Evolutionary conservation across 345 rosid species (phyloP).

Genomic region (Fremontodendron californicum): DNA sequence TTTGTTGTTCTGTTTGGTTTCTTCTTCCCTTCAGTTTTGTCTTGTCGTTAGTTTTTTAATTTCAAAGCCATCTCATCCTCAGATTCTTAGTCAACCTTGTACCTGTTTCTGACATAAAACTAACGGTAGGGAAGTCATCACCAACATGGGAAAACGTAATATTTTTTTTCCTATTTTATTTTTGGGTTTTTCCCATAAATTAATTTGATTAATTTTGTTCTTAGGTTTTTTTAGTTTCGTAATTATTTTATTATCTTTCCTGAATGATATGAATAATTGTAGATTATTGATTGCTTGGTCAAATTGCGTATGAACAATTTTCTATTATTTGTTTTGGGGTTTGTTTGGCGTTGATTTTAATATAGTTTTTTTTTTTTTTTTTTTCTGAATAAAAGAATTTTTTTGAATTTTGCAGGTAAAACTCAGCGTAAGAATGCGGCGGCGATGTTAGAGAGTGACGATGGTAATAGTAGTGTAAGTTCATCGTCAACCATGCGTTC

Average conservation of each 20-base stretch:
- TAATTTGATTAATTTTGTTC: neutral
- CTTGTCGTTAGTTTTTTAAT: constrained; percentile 25
- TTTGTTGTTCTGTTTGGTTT: constrained; percentile 20
- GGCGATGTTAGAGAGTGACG: constrained; percentile 63
- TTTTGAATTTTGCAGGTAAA: constrained; percentile 38
- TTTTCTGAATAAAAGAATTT: neutral
- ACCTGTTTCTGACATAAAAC: constrained; percentile 20
- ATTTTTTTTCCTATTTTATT: neutral
- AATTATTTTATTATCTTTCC: neutral
- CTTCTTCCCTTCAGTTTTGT: constrained; percentile 26
- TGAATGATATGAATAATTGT: neutral
- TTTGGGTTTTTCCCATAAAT: neutral
- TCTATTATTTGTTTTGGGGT: neutral
- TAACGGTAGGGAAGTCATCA: neutral
- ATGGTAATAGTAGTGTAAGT: constrained; percentile 70
- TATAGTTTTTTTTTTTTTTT: neutral
- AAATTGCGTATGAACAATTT: neutral
- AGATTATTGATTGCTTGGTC: neutral
- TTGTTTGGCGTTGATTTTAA: neutral
- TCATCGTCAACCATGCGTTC: constrained; percentile 65
- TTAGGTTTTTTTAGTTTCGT: neutral
- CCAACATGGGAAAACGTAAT: constrained; percentile 76
- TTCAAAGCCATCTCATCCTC: constrained; percentile 22
- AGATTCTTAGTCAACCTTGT: constrained; percentile 36
- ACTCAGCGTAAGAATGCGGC: constrained; percentile 44